Evolutionary conservation across 2,329 filamentous ascomycete species (phyloP), one percentile per base, ranked within the genome.

Genomic region (Alternaria arborescens): DNA sequence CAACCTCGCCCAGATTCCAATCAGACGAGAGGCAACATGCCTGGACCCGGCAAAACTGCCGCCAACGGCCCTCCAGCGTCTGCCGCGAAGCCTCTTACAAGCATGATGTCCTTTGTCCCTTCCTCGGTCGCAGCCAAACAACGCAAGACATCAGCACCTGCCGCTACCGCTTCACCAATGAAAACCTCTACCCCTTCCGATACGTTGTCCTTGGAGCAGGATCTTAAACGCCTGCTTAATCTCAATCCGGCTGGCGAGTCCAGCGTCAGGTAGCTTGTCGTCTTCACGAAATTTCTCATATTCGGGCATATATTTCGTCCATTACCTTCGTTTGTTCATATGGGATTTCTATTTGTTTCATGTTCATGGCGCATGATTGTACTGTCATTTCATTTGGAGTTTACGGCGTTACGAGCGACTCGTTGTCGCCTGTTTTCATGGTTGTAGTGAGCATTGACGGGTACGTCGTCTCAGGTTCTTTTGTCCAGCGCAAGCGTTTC

Each of bases 151-250:
- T 67, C 70, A 40, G 56, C 68, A 14, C 65, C 66, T 32, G 55
- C 70, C 28, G 53, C 63, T 8, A 40, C 65, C 16, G 55, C 65
- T 43, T 64, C 65, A 18, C 60, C 64, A 16, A 62, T 64, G 36
- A 66, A 64, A 50, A 62, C 54, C 40, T 60, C 67, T 7, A 55
- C 65, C 16, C 50, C 65, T 52, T 60, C 66, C 38, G 64, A 74
- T 56, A 67, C 68, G 7, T 62, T 68, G 57, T 64, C 74, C 64
- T 62, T 78, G 55, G 75, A 77, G 66, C 71, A 77, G 66, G 70
- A 78, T 57, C 66, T 78, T 48, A 78, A 77, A 65, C 75, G 75
- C 28, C 62, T 78, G 66, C 73, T 78, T 52, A 78, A 78, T 56
- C 59, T 78, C 26, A 70, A 69, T 32, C 48, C 66, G 34, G 50